Evolutionary conservation across 441 rosid species (phyloP).

Genomic region (Geranium incanum): DNA sequence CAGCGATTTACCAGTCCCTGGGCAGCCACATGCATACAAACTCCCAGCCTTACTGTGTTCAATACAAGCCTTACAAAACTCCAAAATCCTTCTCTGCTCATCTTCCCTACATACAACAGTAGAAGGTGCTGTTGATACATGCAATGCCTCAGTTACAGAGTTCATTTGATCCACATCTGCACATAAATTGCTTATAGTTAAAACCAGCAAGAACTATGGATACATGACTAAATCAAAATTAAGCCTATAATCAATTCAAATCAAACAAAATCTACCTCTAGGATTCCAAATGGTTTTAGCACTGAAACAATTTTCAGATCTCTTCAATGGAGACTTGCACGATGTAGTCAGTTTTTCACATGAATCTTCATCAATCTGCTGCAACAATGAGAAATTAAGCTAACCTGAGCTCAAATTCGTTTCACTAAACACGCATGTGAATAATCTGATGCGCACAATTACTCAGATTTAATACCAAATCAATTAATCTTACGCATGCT

Average conservation of each 20-base stretch:
- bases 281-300: constrained; percentile 49
- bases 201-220: neutral
- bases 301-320: constrained; percentile 20
- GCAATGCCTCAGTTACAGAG: constrained; percentile 55
- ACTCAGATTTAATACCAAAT: neutral
- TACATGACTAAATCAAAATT: neutral
- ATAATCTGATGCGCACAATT: neutral
- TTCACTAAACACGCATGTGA: neutral
- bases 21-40: constrained; percentile 71
- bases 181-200: constrained; percentile 7
- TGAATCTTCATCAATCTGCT: constrained; percentile 35
- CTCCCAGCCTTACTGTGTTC: constrained; percentile 58
- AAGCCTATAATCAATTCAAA: neutral
- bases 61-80: constrained; percentile 52
- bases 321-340: constrained; percentile 27
- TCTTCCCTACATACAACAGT: constrained; percentile 52
- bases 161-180: constrained; percentile 51
- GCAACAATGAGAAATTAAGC: constrained; percentile 11
- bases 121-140: constrained; percentile 57
- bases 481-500: neutral
- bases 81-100: constrained; percentile 51
- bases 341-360: constrained; percentile 13
- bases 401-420: neutral
- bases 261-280: constrained; percentile 32
- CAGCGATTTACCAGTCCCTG: constrained; percentile 79